Evolutionary conservation across 2,329 filamentous ascomycete species (phyloP), one percentile per base, ranked within the genome.

Genomic region (Cercospora nicotianae): DNA sequence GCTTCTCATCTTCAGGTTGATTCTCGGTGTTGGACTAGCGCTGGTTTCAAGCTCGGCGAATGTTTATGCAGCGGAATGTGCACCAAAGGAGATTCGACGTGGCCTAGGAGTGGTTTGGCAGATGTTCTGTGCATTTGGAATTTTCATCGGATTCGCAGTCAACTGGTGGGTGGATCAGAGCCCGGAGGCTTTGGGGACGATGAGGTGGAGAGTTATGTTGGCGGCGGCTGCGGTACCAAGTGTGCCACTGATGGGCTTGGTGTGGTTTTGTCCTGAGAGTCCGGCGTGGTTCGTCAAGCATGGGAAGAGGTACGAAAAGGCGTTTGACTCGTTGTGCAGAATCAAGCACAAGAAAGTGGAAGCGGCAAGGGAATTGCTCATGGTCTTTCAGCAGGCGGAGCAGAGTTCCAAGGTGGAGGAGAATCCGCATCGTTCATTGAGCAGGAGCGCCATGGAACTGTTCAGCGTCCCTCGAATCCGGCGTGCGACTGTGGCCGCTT

Each of bases 401-500:
- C 36, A 42, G 36, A 42, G 16, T 3, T 3, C 36, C 16, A 42
- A 42, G 16, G 36, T n/a, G 16, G 36, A n/a, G 7, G 36, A n/a
- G 7, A 8, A 8, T n/a, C 36, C 16, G 16, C 36, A 42, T 42
- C 36, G 16, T 42, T 0, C 36, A 42, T 42, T n/a, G 6, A 42
- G 36, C 36, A 42, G 16, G 36, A 42, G 16, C 16, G 16, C n/a
- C 7, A 42, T 42, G 16, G 16, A 42, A 9, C 36, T 42, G 6
- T 42, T 7, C 36, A 76, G 79, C 1, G 79, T 85, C 1, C 82
- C 83, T 3, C 78, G 83, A 2, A 79, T 84, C 26, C 76, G 83
- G 9, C 80, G 83, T 26, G 82, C 83, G 1, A 77, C 74, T 58
- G 71, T 75, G 33, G 75, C 72, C 13, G 72, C 75, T 42, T 75